Evolutionary conservation across 192 early-diverging fungal genomes (phyloP), one percentile per base, ranked within the genome.

Genomic region (Coemansia sp.): DNA sequence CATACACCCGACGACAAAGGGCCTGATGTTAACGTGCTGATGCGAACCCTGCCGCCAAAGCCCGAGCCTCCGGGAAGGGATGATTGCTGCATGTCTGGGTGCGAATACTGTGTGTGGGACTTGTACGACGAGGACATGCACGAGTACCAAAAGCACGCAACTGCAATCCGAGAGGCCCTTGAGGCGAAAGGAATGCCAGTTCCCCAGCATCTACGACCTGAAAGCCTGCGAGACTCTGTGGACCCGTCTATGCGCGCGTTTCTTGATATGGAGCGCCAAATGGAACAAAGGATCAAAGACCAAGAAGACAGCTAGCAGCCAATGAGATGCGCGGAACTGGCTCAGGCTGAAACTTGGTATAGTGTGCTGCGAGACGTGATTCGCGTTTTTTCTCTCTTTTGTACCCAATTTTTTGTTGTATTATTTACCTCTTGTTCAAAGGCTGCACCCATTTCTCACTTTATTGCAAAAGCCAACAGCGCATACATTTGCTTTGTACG

Each of bases 21-120:
- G 48, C 59, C 36, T 48, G 69, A 77, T 28, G 59, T 51, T 20
- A 69, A 68, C 2, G 62, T 46, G 11, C 57, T 78, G 62, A 68
- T 72, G 70, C 55, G 62, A 7, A 61, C 58, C 17, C 58, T 78
- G 54, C 75, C 75, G 48, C 75, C 75, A 44, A 78, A 78, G 64
- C 75, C 75, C 17, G 75, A 78, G 60, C 70, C 75, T 15, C 75
- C 75, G n/a, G 57, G 58, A 60, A 67, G 68, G 17, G 70, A 68
- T 14, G 69, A 71, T 47, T 78, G 75, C 63, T 78, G 75, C 31
- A 64, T 69, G 62, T 72, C 75, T 2, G 73, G 78, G 34, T 81
- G 78, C 61, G 78, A 74, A 58, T 74, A 62, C 59, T 81, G 78
- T 52, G 78, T 81, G 54, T 81, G 78, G 78, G 78, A 81, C 46